Base-by-base conservation (phyloP, 2,329 filamentous ascomycete genomes). In the Malbranchea cinnamomea region DNA sequence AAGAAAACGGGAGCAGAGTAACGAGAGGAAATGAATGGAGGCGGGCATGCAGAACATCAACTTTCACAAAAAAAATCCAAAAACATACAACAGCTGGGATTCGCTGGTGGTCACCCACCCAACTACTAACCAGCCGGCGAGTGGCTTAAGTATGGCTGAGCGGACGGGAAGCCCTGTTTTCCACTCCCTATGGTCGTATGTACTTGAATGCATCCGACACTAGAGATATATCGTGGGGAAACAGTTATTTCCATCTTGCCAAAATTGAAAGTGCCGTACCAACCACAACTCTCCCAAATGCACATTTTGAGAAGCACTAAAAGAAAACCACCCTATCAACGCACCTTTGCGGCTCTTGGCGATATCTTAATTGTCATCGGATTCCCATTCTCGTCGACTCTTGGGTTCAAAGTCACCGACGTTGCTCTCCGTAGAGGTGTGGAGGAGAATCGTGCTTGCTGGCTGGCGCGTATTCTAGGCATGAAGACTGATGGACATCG, bases 341-440 rank as follows among this genome's bases (percentile, higher is more conserved):
- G 28, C 65, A 84, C 80, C 58, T 79, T 71, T 23, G 79, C 76
- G 23, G 87, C 87, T 28, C 85, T 71, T 2, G 80, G 68, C 0
- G 84, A 91, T 37, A 95, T 92, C 31, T 78, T 76, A 14, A 98
- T 66, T 43, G 62, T 61, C 74, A 93, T 83, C 12, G 77, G 70
- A n/a, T 82, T 77, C 15, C 87, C 87, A 32, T 85, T 73, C 18
- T 91, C 81, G 50, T 89, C 81, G 33, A 67, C 67, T 41, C 77
- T 73, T 1, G 83, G 80, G 49, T 95, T 93, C 34, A 54, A 49
- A 24, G 50, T 38, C 10, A 63, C 55, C 32, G 67, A 60, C 10
- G 56, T 57, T 29, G 54, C 58, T 25, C 37, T 42, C 23, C 33
- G 45, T 19, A 38, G 20, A 14, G 45, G 32, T 18, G 56, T 53